These are phyloP conservation scores for Keithomyces neogunnii DNA, from an alignment of 2,329 filamentous ascomycete species.

Conservation along the genomic window DNA sequence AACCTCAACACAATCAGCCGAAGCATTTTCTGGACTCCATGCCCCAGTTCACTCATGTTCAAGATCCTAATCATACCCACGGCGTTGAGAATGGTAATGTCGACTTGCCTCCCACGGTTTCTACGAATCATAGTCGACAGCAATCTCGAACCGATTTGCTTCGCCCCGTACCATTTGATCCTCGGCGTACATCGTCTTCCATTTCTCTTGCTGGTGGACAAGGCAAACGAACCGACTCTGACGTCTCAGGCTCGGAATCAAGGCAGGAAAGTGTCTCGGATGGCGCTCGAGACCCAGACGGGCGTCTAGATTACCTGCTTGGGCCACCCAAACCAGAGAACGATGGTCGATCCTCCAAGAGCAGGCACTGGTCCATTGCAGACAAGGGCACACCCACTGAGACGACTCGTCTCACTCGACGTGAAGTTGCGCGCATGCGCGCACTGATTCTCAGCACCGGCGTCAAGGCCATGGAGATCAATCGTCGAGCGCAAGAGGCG, in stretches of 20 bases:
- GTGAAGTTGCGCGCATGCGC: slow-evolving; percentile 73
- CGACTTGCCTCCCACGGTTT: slow-evolving; percentile 8
- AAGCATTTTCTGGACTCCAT: slow-evolving; percentile 44
- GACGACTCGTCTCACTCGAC: slow-evolving; percentile 41
- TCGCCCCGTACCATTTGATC: slow-evolving; percentile 41
- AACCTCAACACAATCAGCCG: slow-evolving; percentile 19
- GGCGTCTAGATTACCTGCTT: slow-evolving; percentile 25
- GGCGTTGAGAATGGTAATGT: slow-evolving; percentile 10
- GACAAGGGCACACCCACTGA: slow-evolving; percentile 30
- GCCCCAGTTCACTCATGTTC: slow-evolving; percentile 37
- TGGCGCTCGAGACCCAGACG: slow-evolving; percentile 23
- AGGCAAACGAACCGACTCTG: slow-evolving; percentile 18
- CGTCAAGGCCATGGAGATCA: slow-evolving; percentile 82
- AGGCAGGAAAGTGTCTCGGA: slow-evolving; percentile 17
- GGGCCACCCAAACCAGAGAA: slow-evolving; percentile 17
- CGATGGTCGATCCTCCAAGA: slow-evolving; percentile 13
- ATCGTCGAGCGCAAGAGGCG: slow-evolving; percentile 49
- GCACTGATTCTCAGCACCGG: slow-evolving; percentile 74
- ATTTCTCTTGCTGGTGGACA: slow-evolving; percentile 21
- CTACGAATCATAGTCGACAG: slow-evolving; percentile 21
- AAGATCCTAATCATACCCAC: slow-evolving; percentile 16
- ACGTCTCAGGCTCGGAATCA: slow-evolving; percentile 31
- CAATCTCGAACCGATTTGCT: slow-evolving; percentile 38
- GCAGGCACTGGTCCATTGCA: slow-evolving; percentile 44
- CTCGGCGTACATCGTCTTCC: slow-evolving; percentile 30